Conservation (phyloP, 2,329 filamentous ascomycete genomes). For the Alternaria gansuensis region DNA sequence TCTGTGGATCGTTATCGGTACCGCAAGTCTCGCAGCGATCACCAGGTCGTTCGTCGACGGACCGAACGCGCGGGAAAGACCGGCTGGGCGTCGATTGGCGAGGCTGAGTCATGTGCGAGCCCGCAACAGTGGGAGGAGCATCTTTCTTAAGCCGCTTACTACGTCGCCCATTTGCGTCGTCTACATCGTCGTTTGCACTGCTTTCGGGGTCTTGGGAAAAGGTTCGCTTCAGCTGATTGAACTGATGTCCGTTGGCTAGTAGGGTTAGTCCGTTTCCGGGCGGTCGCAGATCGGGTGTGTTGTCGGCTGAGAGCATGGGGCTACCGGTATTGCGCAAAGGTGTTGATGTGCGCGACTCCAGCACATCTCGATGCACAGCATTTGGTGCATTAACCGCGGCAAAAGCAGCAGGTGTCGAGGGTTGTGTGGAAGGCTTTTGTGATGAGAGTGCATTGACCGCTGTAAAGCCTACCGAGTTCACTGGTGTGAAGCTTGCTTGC, state of each 20-base stretch:
- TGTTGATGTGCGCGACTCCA: slow-evolving; percentile 65
- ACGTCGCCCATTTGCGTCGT: slow-evolving; percentile 66
- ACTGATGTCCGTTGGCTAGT: slow-evolving; percentile 60
- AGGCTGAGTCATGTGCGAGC: slow-evolving; percentile 95
- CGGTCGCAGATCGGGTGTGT: slow-evolving; percentile 71
- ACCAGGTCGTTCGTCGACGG: slow-evolving; percentile 63
- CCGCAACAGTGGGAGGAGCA: slow-evolving; percentile 81
- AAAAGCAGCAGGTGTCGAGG: slow-evolving; percentile 55
- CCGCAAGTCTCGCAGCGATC: slow-evolving; percentile 87
- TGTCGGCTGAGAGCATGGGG: slow-evolving; percentile 70
- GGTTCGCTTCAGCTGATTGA: slow-evolving; percentile 77
- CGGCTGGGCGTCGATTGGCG: slow-evolving; percentile 77
- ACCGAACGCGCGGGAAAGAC: slow-evolving; percentile 65
- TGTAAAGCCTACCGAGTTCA: slow-evolving; percentile 71
- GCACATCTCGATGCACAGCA: slow-evolving; percentile 61
- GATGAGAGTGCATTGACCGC: slow-evolving; percentile 66
- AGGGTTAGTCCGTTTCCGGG: slow-evolving; percentile 58
- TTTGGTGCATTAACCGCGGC: slow-evolving; percentile 65
- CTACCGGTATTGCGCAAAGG: slow-evolving; percentile 69
- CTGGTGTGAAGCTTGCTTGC: slow-evolving; percentile 73
- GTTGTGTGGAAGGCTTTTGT: slow-evolving; percentile 30
- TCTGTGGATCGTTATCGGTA: slow-evolving; percentile 74
- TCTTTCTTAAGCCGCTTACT: slow-evolving; percentile 93
- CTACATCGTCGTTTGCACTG: slow-evolving; percentile 65
- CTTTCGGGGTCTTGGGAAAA: slow-evolving; percentile 65